Evolutionary conservation across 257 asterid species (phyloP), one percentile per base, ranked within the genome.

Genomic region (Solanum ossicruentum): DNA sequence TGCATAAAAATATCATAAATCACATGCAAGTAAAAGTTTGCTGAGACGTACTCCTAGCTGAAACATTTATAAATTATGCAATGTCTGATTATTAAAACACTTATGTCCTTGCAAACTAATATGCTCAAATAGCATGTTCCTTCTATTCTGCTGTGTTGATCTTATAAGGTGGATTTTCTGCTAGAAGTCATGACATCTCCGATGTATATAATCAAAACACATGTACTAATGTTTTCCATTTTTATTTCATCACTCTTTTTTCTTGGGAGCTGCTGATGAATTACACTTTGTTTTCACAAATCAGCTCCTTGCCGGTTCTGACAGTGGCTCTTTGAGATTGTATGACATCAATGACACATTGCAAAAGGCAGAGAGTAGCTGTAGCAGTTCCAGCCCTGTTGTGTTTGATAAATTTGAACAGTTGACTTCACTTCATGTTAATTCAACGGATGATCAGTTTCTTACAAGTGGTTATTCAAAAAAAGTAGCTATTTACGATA

Each of bases 281-380:
- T 47, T 87, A 11, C 77, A 41, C 69, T 77, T 9, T 39, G 41
- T 86, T 85, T 71, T 83, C 83, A 70, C 15, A 82, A 77, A 72
- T 55, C 84, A 95, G 98, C 95, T 95, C 81, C 92, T 95, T 85
- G 96, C 92, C 84, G 97, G 98, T 43, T 92, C 93, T 26, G 98
- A 93, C 71, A 88, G 90, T 66, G 98, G 98, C 43, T 90, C 93
- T 69, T 87, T 94, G 90, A 90, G 92, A 86, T 88, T 95, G 85
- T 92, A 91, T 58, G 98, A 95, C 89, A 90, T 93, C 93, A 90
- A 88, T 52, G 63, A 66, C 56, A 66, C 67, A 12, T 69, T 58
- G 17, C 63, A 86, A 70, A 81, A 86, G 84, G 66, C 12, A 12
- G 90, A 88, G 47, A 86, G 87, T 47, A 17, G 82, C 80, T 69